These are phyloP conservation scores for Leccinum rimulosum DNA, from an alignment of 768 basidiomycete genomes.

Conservation along the genomic window DNA sequence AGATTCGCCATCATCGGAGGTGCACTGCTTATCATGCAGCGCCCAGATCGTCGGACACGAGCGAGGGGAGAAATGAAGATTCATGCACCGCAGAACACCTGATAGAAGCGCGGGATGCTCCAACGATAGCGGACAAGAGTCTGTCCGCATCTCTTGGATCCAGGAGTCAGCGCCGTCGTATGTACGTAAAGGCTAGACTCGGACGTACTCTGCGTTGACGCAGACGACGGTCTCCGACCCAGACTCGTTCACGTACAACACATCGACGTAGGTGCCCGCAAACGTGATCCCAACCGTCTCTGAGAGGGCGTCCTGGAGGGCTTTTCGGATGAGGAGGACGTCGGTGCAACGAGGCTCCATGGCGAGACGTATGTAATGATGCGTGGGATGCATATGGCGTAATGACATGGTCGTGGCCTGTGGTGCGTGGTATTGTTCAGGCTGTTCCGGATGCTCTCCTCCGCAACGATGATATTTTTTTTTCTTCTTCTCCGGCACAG, in stretches of 20 bases:
- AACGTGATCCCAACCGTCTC: constrained; percentile 55
- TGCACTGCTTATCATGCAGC: constrained; percentile 5
- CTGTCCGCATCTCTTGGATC: constrained; percentile 21
- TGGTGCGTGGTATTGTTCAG: background rate
- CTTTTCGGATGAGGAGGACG: constrained; percentile 47
- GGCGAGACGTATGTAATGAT: constrained; percentile 24
- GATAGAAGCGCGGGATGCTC: constrained; percentile 24
- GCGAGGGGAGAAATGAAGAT: constrained; percentile 34
- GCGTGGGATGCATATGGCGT: constrained; percentile 21
- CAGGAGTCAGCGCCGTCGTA: background rate
- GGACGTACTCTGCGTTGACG: constrained; percentile 19
- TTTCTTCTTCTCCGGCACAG: background rate
- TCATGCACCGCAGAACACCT: constrained; percentile 21
- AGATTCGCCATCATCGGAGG: constrained; percentile 10
- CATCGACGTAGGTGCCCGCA: constrained; percentile 53
- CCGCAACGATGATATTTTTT: background rate
- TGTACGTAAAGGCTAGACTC: background rate
- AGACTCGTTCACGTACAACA: constrained; percentile 46
- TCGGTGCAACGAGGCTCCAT: constrained; percentile 34
- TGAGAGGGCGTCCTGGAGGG: constrained; percentile 51
- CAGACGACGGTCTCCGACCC: constrained; percentile 26
- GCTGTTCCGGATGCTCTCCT: background rate
- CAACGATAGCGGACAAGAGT: constrained; percentile 27
- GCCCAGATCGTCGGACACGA: constrained; percentile 15
- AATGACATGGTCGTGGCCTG: constrained; percentile 11